Evolutionary conservation across 2,329 filamentous ascomycete species (phyloP), one percentile per base, ranked within the genome.

Genomic region (Fusarium nelsonii): DNA sequence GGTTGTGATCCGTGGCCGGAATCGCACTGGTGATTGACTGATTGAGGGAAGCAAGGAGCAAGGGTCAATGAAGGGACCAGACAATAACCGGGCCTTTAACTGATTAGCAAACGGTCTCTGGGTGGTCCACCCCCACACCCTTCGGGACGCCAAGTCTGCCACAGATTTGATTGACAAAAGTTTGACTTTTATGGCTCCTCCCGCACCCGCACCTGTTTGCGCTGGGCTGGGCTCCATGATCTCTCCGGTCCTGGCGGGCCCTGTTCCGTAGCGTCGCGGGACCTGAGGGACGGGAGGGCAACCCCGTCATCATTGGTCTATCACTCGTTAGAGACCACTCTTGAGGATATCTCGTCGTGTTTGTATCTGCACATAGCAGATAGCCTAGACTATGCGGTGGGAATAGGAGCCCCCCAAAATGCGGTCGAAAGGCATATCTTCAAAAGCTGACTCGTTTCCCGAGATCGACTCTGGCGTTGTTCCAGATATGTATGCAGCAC

Each of bases 81-180:
- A 50, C 34, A 39, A 50, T 50, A 50, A 20, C 48, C 48, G 48
- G 48, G 10, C 23, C 55, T 37, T 45, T 34, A 23, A 63, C 69
- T 69, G 71, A 72, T 73, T 73, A 72, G 62, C 59, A 65, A 54
- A 68, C 50, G 40, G 41, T 55, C 36, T 70, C 67, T 70, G 67
- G 67, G 39, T 70, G 67, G 67, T 58, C 67, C 67, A 68, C 67
- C 67, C 67, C 67, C 67, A 70, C 67, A 70, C 51, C 49, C 57
- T 69, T 45, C 30, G 32, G 39, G 62, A 37, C 57, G 52, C 66
- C 56, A 69, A 69, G 66, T 32, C 51, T 63, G 52, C 66, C 53
- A 67, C 52, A 36, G 45, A 23, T 61, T 54, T 49, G 39, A 59
- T 44, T 65, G 32, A 65, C 61, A 64, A 50, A 45, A 64, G 37